Evolutionary conservation across 2,329 filamentous ascomycete genomes (phyloP), one percentile per base, ranked within the genome.

Genomic region (Hypoxylon sp.): DNA sequence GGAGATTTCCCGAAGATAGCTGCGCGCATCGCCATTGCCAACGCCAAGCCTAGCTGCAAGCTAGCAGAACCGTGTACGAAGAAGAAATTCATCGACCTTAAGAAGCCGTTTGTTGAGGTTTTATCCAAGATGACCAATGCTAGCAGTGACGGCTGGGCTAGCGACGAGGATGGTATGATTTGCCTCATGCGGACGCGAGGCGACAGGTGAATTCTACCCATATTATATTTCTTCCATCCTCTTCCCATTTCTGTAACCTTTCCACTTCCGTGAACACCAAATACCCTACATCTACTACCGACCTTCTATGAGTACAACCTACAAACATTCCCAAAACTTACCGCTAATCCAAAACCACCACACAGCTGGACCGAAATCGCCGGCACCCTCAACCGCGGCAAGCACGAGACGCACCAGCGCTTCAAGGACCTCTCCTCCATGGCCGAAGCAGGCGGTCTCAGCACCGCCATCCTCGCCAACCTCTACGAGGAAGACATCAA

Each of bases 361-460:
- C n/a, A 74, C n/a, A 74, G 73, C 37, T 74, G 64, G 66, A 52
- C 50, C 13, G 63, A 71, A 11, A 73, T 76, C 51, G 58, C 63
- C 47, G 19, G 51, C 14, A 31, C 62, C 1, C 31, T 75, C 42
- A 5, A 55, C 4, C 66, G 70, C 22, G 6, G 48, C 48, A 63
- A 63, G 54, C 44, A 46, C 1, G 65, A 72, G 10, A 65, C 68
- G 10, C 53, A 68, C 26, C 19, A 46, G 3, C 73, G 66, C 19
- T 63, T 68, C 65, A 62, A 63, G 37, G 19, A 35, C n/a, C 37
- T 46, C 35, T 46, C 22, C 1, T 9, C 35, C 0, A 8, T 33
- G 5, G 47, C 33, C 26, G 5, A 26, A 22, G 17, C 26, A 0
- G 29, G 13, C 35, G 2, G 50, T 10, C 8, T 54, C 19, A 19